phyloP scores from a whole-genome alignment of 495 filamentous ascomycete genomes.

The Penicillium pancosmium region DNA sequence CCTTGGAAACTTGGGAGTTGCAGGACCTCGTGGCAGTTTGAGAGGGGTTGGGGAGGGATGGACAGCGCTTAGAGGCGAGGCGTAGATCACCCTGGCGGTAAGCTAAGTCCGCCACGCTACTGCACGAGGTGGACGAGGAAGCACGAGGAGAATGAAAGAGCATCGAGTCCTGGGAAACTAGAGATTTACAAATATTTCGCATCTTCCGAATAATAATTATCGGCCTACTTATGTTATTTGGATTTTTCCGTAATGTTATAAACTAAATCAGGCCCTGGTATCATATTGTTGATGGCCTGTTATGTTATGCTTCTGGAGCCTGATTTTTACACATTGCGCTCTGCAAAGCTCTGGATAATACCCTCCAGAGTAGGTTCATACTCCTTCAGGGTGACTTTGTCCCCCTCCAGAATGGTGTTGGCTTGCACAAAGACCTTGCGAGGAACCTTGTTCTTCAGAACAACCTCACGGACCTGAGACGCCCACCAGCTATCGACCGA shows the following conservation, averaged over 20 bases:
- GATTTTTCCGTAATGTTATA: neutral
- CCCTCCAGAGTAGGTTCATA: slow-evolving; percentile 87
- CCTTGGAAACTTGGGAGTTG: neutral
- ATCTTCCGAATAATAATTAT: neutral
- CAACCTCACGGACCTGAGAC: slow-evolving; percentile 72
- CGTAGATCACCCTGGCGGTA: slow-evolving; percentile 11
- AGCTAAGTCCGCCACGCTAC: slow-evolving; percentile 7
- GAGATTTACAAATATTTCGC: too few species aligned
- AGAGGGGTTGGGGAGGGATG: slow-evolving; percentile 19
- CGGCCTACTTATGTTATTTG: neutral
- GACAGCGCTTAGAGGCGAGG: slow-evolving; percentile 25
- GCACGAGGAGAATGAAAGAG: too few species aligned
- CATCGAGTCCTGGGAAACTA: too few species aligned
- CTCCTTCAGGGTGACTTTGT: slow-evolving; percentile 78
- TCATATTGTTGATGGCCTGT: neutral
- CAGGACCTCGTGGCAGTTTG: slow-evolving; percentile 11
- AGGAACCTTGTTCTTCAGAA: slow-evolving; percentile 84
- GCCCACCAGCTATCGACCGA: slow-evolving; percentile 80
- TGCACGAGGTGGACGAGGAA: too few species aligned
- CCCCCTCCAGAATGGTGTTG: slow-evolving; percentile 77
- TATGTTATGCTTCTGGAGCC: neutral
- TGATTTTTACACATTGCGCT: slow-evolving; percentile 62
- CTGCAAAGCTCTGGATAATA: slow-evolving; percentile 88
- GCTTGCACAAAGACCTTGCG: slow-evolving; percentile 96
- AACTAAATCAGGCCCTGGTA: neutral